These are phyloP conservation scores for Orychophragmus violaceus DNA, from an alignment of 345 rosid species.

Conservation along the genomic window DNA sequence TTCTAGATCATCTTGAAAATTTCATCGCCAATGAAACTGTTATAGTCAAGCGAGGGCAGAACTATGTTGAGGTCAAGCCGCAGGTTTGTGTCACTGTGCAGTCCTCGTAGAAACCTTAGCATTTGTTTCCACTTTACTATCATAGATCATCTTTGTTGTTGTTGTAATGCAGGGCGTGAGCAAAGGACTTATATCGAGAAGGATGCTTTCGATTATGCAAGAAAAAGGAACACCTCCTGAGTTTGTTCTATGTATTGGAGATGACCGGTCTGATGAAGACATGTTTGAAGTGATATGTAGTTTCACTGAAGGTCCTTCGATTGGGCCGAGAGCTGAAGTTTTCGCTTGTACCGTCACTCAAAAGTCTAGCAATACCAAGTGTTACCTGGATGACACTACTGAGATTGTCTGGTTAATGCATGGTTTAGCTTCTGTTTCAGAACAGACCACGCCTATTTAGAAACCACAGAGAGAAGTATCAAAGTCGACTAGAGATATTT, in stretches of 20 bases:
- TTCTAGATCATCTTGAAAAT: constrained; percentile 88
- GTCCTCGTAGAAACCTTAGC: background rate
- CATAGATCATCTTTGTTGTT: background rate
- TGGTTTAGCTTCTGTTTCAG: constrained; percentile 73
- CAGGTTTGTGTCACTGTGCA: constrained; percentile 47
- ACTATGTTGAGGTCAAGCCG: constrained; percentile 66
- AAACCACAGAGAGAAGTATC: constrained; percentile 3
- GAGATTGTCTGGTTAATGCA: constrained; percentile 83
- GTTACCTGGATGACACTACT: constrained; percentile 67
- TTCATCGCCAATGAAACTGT: constrained; percentile 90
- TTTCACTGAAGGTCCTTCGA: constrained; percentile 47
- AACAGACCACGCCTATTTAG: constrained; percentile 31
- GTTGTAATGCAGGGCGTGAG: constrained; percentile 61
- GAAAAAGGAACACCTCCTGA: constrained; percentile 54
- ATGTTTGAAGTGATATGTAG: constrained; percentile 82
- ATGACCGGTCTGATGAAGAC: constrained; percentile 85
- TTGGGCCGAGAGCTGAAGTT: constrained; percentile 65
- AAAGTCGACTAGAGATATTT: constrained; percentile 1
- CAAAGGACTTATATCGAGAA: constrained; percentile 77
- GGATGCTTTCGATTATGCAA: constrained; percentile 65
- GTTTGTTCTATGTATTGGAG: constrained; percentile 82
- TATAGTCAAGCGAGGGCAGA: constrained; percentile 44
- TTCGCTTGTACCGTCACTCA: constrained; percentile 78
- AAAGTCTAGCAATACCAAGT: constrained; percentile 87
- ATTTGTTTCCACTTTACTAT: background rate